Evolutionary conservation across 1,139 yeast species (phyloP).

Genomic region (Lodderomyces margitis): DNA sequence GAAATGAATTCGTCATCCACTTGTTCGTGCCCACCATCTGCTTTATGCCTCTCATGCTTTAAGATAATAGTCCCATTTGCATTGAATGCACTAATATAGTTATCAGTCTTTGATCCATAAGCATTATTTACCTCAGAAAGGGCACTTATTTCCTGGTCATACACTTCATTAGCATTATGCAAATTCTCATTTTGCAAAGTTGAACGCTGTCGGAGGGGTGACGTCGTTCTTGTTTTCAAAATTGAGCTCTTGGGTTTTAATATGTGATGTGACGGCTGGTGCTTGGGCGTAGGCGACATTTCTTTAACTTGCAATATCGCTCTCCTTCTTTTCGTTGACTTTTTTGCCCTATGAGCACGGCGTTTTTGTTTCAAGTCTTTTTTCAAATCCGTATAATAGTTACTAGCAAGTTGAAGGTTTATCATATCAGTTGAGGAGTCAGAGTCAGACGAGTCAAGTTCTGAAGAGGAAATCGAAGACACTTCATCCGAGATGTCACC

Average conservation of each 20-base stretch:
- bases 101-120: conserved; percentile 14
- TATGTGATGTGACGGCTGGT: conserved; percentile 43
- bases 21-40: conserved; percentile 2
- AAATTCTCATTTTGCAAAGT: background rate
- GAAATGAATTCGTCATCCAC: background rate
- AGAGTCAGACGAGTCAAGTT: conserved; percentile 27
- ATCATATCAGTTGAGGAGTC: conserved; percentile 11
- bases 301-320: conserved; percentile 9
- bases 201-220: background rate
- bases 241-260: conserved; percentile 44
- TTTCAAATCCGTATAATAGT: conserved; percentile 24
- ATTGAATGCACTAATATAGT: conserved; percentile 10
- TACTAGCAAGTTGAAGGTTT: conserved; percentile 19
- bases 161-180: background rate
- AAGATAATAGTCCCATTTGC: conserved; percentile 14
- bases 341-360: background rate
- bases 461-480: conserved; percentile 21
- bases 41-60: conserved; percentile 4
- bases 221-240: conserved; percentile 23
- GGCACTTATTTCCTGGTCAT: conserved; percentile 13
- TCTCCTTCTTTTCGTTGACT: conserved; percentile 2
- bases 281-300: conserved; percentile 44
- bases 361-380: conserved; percentile 13
- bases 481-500: background rate
- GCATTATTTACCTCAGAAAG: conserved; percentile 16